Base-by-base conservation (phyloP, 2,329 filamentous ascomycete genomes). In the Trichoderma sp. region DNA sequence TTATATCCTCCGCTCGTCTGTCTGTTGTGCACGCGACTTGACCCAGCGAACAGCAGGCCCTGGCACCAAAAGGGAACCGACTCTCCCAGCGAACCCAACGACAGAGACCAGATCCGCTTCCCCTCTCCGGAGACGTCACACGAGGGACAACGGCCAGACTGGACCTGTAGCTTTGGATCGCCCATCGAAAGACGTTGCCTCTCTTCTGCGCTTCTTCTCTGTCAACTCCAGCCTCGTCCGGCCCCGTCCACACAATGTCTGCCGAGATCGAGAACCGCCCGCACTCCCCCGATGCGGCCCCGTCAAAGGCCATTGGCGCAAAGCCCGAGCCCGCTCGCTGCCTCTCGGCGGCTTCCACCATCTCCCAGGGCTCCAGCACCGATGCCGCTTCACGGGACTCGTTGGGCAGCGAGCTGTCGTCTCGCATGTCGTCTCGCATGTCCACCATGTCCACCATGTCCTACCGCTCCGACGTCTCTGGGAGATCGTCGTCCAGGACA, bases 381-480 rank as follows among this genome's bases (percentile, higher is more conserved):
- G 78, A 85, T 70, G 77, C 75, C 47, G 77, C 78, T 56, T 78
- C 78, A 51, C 80, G 84, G 57, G 82, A 87, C 67, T 88, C 85
- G 3, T 75, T 87, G 21, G 80, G 84, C 74, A 81, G 88, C 80
- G 76, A 82, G 65, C 77, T 83, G 43, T 68, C 69, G 67, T 83
- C 82, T 67, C 86, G 86, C 65, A 84, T 87, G 63, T 90, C 69
- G 67, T 83, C 82, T 67, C 86, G 86, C 65, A 84, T 87, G 63
- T 90, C 88, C 15, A 89, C 87, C n/a, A 81, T 79, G 44, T 88
- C 85, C 76, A 89, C 87, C n/a, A 81, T 79, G 44, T 88, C 85
- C 76, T 85, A 79, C 64, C 74, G 76, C 45, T 79, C 79, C 15
- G 77, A 79, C 50, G 77, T 71, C 41, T 83, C 82, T 44, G 81